Conservation (phyloP, 495 filamentous ascomycete genomes). For the Penicillium verhagenii region DNA sequence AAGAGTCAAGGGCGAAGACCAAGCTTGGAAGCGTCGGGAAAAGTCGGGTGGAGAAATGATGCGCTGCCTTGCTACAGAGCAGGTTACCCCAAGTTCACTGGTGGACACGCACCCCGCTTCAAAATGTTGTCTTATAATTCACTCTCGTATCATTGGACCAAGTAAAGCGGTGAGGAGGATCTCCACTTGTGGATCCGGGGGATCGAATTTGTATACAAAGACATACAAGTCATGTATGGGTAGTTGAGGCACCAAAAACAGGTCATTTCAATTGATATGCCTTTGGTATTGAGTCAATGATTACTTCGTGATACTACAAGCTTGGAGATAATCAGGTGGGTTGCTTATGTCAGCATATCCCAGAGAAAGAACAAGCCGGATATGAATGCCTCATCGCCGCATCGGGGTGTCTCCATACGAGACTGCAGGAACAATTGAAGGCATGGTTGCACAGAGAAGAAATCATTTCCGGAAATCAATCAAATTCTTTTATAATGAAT, state of each 20-base stretch:
- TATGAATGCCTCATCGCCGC: neutral
- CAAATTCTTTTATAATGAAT: neutral
- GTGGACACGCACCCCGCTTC: slow-evolving; percentile 3
- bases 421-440: too few species aligned
- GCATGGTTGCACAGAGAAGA: too few species aligned
- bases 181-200: slow-evolving; percentile 11
- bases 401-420: too few species aligned
- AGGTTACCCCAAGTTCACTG: neutral
- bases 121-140: slow-evolving; percentile 24
- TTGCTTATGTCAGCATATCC: too few species aligned
- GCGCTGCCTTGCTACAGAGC: neutral
- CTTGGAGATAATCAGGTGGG: too few species aligned
- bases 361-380: too few species aligned
- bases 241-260: too few species aligned
- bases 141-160: slow-evolving; percentile 9
- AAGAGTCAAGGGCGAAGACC: slow-evolving; percentile 23
- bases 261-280: too few species aligned
- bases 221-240: too few species aligned
- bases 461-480: neutral
- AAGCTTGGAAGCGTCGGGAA: slow-evolving; percentile 27
- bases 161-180: slow-evolving; percentile 26
- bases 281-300: too few species aligned
- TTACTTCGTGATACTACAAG: too few species aligned
- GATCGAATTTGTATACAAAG: neutral
- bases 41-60: slow-evolving; percentile 2